These are phyloP conservation scores for Populus hybrid DNA, from an alignment of 441 rosid species.

Conservation along the genomic window DNA sequence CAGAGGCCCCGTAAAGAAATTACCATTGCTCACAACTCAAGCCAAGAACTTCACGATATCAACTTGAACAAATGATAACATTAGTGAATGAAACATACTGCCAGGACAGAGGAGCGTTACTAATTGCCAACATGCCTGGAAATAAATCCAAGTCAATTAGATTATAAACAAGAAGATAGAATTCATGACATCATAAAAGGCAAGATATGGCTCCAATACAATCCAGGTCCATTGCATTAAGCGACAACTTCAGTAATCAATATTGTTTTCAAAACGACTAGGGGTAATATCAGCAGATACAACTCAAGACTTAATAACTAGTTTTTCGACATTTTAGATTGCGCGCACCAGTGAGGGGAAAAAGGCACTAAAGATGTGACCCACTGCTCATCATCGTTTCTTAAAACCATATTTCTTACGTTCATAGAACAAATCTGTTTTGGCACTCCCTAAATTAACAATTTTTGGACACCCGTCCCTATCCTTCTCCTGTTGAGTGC, in stretches of 20 bases:
- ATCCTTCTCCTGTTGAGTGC: slow-evolving; percentile 87
- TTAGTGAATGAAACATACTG: neutral
- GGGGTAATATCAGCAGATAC: neutral
- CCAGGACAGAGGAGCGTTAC: neutral
- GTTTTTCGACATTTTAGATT: neutral
- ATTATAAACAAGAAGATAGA: neutral
- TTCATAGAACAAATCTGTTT: slow-evolving; percentile 77
- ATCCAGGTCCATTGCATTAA: neutral
- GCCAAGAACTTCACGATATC: neutral
- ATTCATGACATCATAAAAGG: neutral
- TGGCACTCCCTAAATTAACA: slow-evolving; percentile 79
- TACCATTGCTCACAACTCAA: neutral
- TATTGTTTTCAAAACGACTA: neutral
- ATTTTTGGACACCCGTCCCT: slow-evolving; percentile 90
- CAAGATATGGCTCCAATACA: neutral
- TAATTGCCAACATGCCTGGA: neutral
- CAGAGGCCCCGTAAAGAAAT: neutral
- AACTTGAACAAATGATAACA: neutral
- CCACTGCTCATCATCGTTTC: slow-evolving; percentile 39
- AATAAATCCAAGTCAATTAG: neutral
- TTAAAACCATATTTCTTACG: slow-evolving; percentile 87
- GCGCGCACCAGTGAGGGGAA: neutral
- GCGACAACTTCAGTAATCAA: neutral
- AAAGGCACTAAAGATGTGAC: neutral
- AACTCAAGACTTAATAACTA: neutral